Conservation (phyloP, 129 eudicot genomes). For the Flaveria trinervia region DNA sequence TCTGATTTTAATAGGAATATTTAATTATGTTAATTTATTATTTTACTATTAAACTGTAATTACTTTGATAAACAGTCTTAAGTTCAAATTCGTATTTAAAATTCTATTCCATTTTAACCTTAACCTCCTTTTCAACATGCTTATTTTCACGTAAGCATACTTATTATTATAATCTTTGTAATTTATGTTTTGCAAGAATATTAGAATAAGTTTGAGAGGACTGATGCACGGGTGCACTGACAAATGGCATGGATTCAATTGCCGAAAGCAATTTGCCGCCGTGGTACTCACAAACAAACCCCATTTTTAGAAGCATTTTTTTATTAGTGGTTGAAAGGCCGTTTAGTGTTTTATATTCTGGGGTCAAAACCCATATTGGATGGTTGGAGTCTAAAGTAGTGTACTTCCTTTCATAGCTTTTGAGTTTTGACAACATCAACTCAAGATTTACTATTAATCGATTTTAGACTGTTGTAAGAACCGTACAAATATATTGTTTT, state of each 20-base stretch:
- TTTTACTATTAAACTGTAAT: background rate
- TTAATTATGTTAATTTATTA: background rate
- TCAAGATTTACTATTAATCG: no score
- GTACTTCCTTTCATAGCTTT: background rate
- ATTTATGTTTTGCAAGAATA: background rate
- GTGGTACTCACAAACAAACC: constrained; percentile 1
- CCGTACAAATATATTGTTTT: no score
- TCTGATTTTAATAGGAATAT: background rate
- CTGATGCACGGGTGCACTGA: background rate
- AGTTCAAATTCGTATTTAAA: background rate
- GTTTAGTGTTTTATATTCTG: background rate
- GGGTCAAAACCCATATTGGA: constrained; percentile 8
- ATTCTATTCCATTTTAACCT: background rate
- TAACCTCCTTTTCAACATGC: background rate
- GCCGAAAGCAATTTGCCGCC: constrained; percentile 6
- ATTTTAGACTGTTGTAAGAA: no score
- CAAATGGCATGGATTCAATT: background rate
- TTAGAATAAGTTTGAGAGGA: background rate
- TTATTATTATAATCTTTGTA: background rate
- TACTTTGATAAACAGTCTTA: background rate
- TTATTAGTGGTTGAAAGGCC: background rate
- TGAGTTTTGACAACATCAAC: no score
- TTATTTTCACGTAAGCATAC: background rate
- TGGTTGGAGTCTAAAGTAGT: background rate
- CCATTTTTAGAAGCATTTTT: background rate